phyloP scores from a whole-genome alignment of 1,284 basidiomycete species.

The Ustilago curta region DNA sequence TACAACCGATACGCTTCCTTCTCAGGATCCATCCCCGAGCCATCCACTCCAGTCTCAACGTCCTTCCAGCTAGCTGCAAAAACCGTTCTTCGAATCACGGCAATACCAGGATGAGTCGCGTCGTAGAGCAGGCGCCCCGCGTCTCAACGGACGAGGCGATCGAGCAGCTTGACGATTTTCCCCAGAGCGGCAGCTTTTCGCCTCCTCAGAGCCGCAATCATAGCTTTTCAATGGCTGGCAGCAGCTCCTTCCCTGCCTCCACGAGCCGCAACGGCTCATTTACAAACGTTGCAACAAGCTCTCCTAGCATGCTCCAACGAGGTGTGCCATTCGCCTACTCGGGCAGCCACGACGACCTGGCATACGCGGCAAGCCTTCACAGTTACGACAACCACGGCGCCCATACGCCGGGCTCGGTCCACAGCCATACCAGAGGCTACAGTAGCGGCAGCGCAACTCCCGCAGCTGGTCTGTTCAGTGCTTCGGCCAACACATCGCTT shows the following conservation, averaged over 20 bases:
- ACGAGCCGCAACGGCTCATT: no score
- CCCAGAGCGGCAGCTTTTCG: neutral
- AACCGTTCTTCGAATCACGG: neutral
- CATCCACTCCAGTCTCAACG: no score
- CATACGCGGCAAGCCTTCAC: neutral
- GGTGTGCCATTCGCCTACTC: neutral
- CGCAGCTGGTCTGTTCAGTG: conserved; percentile 25
- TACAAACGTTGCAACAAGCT: no score
- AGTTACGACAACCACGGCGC: neutral
- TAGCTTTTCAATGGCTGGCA: neutral
- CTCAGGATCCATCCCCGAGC: no score
- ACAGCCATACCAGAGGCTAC: conserved; percentile 7
- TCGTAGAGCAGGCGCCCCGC: neutral
- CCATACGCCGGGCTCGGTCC: conserved; percentile 11
- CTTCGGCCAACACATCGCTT: conserved; percentile 10
- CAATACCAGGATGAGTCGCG: conserved; percentile 19
- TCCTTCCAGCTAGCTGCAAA: neutral
- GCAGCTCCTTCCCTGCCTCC: conserved; percentile 6
- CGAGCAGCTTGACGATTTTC: conserved; percentile 26
- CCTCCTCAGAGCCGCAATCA: neutral
- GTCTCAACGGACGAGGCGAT: conserved; percentile 20
- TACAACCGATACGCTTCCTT: no score
- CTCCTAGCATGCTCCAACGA: no score
- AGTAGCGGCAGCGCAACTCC: conserved; percentile 9
- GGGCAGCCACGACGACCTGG: neutral